These are phyloP conservation scores for Alternaria angustiovoidea DNA, from an alignment of 2,329 filamentous ascomycete genomes.

Conservation along the genomic window DNA sequence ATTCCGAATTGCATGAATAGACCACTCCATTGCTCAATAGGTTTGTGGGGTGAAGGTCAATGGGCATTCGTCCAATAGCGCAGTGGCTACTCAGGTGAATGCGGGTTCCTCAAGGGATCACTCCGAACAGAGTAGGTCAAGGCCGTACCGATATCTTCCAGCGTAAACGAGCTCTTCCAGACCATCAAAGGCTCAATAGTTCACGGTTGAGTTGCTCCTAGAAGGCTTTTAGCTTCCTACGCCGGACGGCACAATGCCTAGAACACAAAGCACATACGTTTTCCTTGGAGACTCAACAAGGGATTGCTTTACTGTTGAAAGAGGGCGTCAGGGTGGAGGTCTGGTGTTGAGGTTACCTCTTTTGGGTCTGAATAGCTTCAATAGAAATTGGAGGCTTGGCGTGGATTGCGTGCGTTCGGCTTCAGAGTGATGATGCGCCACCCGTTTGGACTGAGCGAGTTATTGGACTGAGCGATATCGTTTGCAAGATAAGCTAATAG, in stretches of 20 bases:
- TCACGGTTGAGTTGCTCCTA: slow-evolving; percentile 10
- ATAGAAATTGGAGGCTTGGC: slow-evolving; percentile 35
- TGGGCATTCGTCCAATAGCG: slow-evolving; percentile 21
- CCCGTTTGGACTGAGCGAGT: neutral
- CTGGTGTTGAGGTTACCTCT: slow-evolving; percentile 23
- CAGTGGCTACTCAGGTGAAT: slow-evolving; percentile 18
- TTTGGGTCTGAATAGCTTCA: slow-evolving; percentile 43
- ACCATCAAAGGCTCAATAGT: neutral
- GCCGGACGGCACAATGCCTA: slow-evolving; percentile 6
- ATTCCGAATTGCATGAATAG: slow-evolving; percentile 32
- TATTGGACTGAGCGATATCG: neutral
- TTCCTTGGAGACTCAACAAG: slow-evolving; percentile 17
- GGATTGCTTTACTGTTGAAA: slow-evolving; percentile 22
- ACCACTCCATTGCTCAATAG: slow-evolving; percentile 22
- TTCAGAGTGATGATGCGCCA: neutral
- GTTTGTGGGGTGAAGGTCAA: slow-evolving; percentile 13
- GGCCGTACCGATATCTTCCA: slow-evolving; percentile 5
- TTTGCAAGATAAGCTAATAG: neutral
- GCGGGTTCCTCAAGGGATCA: slow-evolving; percentile 17
- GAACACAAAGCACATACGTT: slow-evolving; percentile 21
- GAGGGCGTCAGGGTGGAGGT: slow-evolving; percentile 20
- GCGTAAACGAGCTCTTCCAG: slow-evolving; percentile 10
- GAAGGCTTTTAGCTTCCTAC: slow-evolving; percentile 12
- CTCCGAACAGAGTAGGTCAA: slow-evolving; percentile 12
- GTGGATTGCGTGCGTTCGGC: neutral